Evolutionary conservation across 352 stramenopile genomes (phyloP).

Genomic region (Blastocystis sp.): DNA sequence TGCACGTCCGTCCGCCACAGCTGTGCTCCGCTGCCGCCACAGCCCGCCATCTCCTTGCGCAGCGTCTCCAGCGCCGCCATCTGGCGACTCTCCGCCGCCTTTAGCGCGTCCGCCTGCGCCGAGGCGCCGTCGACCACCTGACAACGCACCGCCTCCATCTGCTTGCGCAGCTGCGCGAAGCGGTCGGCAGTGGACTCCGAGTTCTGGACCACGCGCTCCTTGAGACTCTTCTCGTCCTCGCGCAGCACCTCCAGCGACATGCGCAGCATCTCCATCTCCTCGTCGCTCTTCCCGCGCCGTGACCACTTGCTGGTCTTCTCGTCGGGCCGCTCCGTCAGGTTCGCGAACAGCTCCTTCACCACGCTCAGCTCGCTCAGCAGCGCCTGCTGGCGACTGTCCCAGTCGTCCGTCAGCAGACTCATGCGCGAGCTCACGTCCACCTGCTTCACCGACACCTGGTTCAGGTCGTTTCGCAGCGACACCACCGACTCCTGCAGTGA

Average conservation of each 20-base stretch:
- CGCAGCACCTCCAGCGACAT: neutral
- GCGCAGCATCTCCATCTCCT: neutral
- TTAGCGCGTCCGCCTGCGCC: neutral
- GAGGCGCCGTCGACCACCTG: neutral
- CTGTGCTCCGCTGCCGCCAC: neutral
- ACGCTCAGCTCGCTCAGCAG: neutral
- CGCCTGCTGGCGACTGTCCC: conserved; percentile 22
- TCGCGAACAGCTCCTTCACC: neutral
- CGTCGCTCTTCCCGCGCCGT: neutral
- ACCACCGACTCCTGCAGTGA: neutral
- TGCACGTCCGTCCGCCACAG: neutral
- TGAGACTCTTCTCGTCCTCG: conserved; percentile 31
- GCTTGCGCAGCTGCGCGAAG: neutral
- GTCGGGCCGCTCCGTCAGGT: neutral
- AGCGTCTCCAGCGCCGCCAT: neutral
- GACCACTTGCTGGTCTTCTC: neutral
- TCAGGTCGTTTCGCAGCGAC: neutral
- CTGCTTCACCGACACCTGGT: neutral
- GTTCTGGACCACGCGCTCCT: neutral
- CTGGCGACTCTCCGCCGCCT: neutral
- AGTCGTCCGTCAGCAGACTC: neutral
- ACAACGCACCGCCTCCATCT: neutral
- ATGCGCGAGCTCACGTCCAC: neutral
- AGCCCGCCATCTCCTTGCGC: too few relatives aligned
- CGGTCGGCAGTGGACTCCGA: neutral